These are phyloP conservation scores for Paraurostyla sp. DNA, from an alignment of 73 alveolate genomes.

Conservation along the genomic window DNA sequence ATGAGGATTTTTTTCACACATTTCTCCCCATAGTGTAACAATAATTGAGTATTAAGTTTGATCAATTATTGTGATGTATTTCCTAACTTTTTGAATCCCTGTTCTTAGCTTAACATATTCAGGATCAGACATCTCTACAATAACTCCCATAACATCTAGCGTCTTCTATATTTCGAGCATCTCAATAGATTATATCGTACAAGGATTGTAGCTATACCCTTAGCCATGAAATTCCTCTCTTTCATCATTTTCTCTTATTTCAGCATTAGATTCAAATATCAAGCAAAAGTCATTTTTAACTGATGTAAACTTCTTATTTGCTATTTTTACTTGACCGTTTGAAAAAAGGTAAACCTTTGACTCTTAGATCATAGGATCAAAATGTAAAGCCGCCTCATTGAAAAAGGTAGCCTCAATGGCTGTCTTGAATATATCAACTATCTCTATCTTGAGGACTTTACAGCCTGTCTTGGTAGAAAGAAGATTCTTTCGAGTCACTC, in stretches of 20 bases:
- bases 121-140: background rate
- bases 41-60: slow-evolving; percentile 14
- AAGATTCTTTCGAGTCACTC: slow-evolving; percentile 78
- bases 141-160: slow-evolving; percentile 16
- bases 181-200: slow-evolving; percentile 11
- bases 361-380: slow-evolving; percentile 73
- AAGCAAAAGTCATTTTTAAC: slow-evolving; percentile 82
- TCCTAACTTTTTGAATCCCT: slow-evolving; percentile 5
- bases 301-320: slow-evolving; percentile 80
- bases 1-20: background rate
- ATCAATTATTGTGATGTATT: slow-evolving; percentile 18
- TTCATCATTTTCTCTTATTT: slow-evolving; percentile 67
- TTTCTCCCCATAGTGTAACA: slow-evolving; percentile 53
- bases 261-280: slow-evolving; percentile 74
- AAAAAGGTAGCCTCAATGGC: slow-evolving; percentile 86
- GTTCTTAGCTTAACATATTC: slow-evolving; percentile 31
- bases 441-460: slow-evolving; percentile 75
- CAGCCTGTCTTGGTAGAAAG: slow-evolving; percentile 73
- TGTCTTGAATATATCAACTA: slow-evolving; percentile 82
- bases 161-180: slow-evolving; percentile 18
- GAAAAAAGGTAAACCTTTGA: slow-evolving; percentile 82
- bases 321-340: slow-evolving; percentile 78
- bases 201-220: slow-evolving; percentile 21
- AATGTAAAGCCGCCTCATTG: slow-evolving; percentile 85
- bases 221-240: slow-evolving; percentile 54